Percentiles rank a stretch among this genome's conserved stretches.
phyloP scores from a whole-genome alignment of 441 rosid genomes.

The Arabidopsis lyrata region DNA sequence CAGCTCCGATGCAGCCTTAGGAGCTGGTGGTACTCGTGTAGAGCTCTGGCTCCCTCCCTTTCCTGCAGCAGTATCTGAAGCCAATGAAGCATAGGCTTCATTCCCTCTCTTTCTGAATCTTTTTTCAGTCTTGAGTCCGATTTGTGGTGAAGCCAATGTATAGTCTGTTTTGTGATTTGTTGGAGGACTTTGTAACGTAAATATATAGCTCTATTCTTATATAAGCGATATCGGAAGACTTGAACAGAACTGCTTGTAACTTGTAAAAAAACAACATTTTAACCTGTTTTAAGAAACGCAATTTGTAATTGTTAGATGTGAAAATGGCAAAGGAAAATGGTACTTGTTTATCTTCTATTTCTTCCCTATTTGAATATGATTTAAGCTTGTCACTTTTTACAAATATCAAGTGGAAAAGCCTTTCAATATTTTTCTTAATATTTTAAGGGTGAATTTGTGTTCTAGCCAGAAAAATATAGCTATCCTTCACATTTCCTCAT shows the following conservation, averaged over 20 bases:
- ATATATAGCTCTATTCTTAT: neutral
- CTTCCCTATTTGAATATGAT: too few species aligned
- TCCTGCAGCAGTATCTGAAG: conserved; percentile 51
- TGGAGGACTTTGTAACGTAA: conserved; percentile 26
- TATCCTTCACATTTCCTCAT: too few species aligned
- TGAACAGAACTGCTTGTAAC: neutral
- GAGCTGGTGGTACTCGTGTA: conserved; percentile 83
- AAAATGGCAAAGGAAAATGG: too few species aligned
- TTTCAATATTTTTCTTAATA: too few species aligned
- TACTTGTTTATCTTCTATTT: too few species aligned
- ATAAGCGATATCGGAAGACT: neutral
- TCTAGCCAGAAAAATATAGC: too few species aligned
- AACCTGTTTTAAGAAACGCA: neutral
- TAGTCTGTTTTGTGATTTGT: conserved; percentile 31
- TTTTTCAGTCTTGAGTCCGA: conserved; percentile 3
- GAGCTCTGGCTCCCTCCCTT: conserved; percentile 86
- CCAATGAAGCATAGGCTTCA: conserved; percentile 34
- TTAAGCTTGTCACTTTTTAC: too few species aligned
- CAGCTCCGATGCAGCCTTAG: conserved; percentile 62
- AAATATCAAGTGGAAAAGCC: too few species aligned
- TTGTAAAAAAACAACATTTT: neutral
- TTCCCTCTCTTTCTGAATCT: neutral
- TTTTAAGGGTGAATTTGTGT: too few species aligned
- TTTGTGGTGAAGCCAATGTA: conserved; percentile 33
- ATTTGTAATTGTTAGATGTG: too few species aligned